Conservation (phyloP, 75 land plant genomes). For the Sequoia sempervirens region DNA sequence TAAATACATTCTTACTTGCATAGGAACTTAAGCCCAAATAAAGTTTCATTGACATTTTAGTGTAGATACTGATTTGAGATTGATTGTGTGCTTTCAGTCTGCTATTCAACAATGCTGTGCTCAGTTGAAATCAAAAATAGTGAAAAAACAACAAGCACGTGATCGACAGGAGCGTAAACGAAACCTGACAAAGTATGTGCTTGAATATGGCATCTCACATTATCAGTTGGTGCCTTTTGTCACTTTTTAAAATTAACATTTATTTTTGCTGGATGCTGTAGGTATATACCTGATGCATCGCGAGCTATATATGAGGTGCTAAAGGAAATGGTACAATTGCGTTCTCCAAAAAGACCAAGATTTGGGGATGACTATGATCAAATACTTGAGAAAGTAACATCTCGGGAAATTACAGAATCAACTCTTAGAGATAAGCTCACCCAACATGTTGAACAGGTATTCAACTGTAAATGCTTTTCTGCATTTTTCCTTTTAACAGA, state of each 20-base stretch:
- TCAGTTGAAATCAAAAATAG: conserved; percentile 84
- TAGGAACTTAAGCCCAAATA: background rate
- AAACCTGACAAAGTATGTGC: conserved; percentile 60
- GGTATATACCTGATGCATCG: conserved; percentile 89
- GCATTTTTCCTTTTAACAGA: background rate
- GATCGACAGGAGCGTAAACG: conserved; percentile 89
- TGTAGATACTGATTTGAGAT: background rate
- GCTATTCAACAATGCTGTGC: conserved; percentile 88
- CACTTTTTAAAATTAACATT: background rate
- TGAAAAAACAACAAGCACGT: conserved; percentile 84
- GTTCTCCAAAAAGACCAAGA: conserved; percentile 37
- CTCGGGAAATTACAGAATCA: conserved; percentile 50
- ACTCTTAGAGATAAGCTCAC: conserved; percentile 71
- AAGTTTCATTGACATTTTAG: background rate
- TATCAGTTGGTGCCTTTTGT: background rate
- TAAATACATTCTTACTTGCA: background rate
- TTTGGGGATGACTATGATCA: conserved; percentile 60
- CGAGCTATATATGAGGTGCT: conserved; percentile 70
- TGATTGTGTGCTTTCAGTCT: conserved; percentile 32
- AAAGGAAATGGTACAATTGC: conserved; percentile 35
- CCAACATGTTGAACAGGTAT: conserved; percentile 90
- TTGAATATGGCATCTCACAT: background rate
- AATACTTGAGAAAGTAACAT: conserved; percentile 60
- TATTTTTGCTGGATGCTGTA: conserved; percentile 14
- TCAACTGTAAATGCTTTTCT: background rate